Evolutionary conservation across 23 red algal genomes (phyloP).

Genomic region (Cyanidioschyzon merolae): DNA sequence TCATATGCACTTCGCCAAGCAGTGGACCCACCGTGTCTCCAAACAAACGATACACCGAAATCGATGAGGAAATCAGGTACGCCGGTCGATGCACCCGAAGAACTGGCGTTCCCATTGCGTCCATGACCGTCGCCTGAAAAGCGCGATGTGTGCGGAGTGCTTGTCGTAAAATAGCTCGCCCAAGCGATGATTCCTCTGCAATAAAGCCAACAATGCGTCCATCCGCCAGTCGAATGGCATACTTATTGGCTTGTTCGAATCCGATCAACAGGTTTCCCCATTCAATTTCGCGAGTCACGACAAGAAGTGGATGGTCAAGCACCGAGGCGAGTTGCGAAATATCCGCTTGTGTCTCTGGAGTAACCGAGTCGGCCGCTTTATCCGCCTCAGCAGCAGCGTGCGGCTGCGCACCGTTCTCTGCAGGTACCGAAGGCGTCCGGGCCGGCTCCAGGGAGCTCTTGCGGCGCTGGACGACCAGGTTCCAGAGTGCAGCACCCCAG

Average conservation of each 20-base stretch:
- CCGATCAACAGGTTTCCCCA: constrained; percentile 88
- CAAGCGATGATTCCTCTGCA: constrained; percentile 70
- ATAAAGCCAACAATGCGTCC: constrained; percentile 77
- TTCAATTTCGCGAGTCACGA: constrained; percentile 86
- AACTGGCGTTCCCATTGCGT: constrained; percentile 43
- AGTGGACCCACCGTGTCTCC: constrained; percentile 25
- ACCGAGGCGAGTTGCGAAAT: background rate
- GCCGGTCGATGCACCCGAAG: constrained; percentile 58
- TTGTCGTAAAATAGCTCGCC: constrained; percentile 45
- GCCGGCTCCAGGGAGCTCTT: background rate
- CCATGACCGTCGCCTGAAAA: constrained; percentile 82
- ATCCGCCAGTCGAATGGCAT: constrained; percentile 66
- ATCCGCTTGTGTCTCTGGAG: background rate
- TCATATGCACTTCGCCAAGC: constrained; percentile 78
- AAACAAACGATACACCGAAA: constrained; percentile 57
- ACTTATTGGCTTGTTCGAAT: constrained; percentile 96
- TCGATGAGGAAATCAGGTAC: constrained; percentile 63
- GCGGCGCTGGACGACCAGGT: too few relatives aligned
- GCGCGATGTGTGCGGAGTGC: constrained; percentile 73
- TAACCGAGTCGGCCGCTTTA: background rate
- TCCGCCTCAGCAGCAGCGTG: background rate
- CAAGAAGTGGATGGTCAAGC: constrained; percentile 28
- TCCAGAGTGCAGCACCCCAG: too few relatives aligned
- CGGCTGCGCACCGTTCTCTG: too few relatives aligned
- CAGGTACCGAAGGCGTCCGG: too few relatives aligned